phyloP scores from a whole-genome alignment of 2,329 filamentous ascomycete genomes.

The Pestalotiopsis fici region DNA sequence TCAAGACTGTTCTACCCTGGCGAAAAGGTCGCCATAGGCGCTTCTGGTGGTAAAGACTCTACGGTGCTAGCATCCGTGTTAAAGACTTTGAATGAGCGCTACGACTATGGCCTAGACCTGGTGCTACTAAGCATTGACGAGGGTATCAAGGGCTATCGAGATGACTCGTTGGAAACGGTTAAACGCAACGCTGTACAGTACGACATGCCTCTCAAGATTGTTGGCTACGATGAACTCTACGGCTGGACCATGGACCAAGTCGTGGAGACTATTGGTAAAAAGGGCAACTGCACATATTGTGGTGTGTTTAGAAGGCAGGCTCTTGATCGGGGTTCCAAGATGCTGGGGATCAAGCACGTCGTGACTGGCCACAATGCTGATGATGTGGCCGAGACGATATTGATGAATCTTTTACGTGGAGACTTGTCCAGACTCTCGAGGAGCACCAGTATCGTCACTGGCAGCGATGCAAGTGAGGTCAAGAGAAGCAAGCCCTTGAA shows the following conservation, averaged over 20 bases:
- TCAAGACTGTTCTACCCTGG: constrained; percentile 80
- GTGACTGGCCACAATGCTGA: constrained; percentile 98
- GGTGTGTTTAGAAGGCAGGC: constrained; percentile 95
- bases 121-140: constrained; percentile 92
- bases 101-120: constrained; percentile 83
- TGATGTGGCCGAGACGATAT: constrained; percentile 92
- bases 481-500: constrained; percentile 96
- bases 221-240: constrained; percentile 92
- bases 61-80: constrained; percentile 93
- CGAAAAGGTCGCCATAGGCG: constrained; percentile 90
- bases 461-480: constrained; percentile 77
- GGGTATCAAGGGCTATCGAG: constrained; percentile 94
- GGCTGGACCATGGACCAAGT: constrained; percentile 99
- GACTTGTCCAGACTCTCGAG: constrained; percentile 85
- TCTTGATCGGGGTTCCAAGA: constrained; percentile 86
- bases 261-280: constrained; percentile 93
- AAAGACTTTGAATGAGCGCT: constrained; percentile 89
- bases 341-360: constrained; percentile 85
- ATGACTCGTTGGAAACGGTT: constrained; percentile 94
- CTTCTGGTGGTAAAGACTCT: constrained; percentile 95
- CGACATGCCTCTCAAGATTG: constrained; percentile 85
- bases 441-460: constrained; percentile 88
- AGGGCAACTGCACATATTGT: constrained; percentile 98
- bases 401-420: constrained; percentile 94
- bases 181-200: constrained; percentile 93